Base-by-base conservation (phyloP, 1,139 yeast species). In the Yamadazyma friedrichii region DNA sequence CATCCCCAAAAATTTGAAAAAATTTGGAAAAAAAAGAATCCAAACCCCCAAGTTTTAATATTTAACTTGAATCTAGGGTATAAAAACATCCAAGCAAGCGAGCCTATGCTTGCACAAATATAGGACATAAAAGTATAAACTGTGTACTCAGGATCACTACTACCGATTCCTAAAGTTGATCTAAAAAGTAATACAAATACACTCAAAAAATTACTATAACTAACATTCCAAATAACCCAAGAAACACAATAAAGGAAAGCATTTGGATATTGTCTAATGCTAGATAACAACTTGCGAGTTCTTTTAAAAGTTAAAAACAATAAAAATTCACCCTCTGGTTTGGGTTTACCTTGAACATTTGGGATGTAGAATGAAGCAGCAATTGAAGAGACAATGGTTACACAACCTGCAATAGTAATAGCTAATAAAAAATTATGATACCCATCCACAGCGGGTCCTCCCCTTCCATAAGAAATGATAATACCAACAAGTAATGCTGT, bases 211-310 rank as follows among this genome's bases (percentile, higher is more conserved):
- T 68, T 70, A 15, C 61, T 50, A 40, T 59, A 67, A 8, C 63
- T 59, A 9, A 70, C 65, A 42, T 71, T 68, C 76, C 77, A 71
- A 31, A 70, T 56, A 1, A 70, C 75, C 76, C 76, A 71, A 0
- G 70, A 61, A 16, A 68, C 36, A 53, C 74, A 67, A 25, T 65
- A 59, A 15, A 65, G 42, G 43, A 66, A 67, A 0, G 76, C 76
- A 41, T 68, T 55, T 2, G 68, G 70, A 44, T 67, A 64, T 32
- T 53, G 46, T 29, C 53, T 53, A 28, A 70, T 65, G 29, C 56
- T 51, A 34, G 49, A 56, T 12, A 64, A 27, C 39, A 69, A 49
- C 3, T 11, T 9, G 39, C 55, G 40, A 40, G 64, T 55, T 38
- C 74, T 52, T 39, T 56, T 63, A 12, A 62, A 39, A 1, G 67